Base-by-base conservation (phyloP, 2,329 filamentous ascomycete species). In the Colletotrichum tofieldiae region DNA sequence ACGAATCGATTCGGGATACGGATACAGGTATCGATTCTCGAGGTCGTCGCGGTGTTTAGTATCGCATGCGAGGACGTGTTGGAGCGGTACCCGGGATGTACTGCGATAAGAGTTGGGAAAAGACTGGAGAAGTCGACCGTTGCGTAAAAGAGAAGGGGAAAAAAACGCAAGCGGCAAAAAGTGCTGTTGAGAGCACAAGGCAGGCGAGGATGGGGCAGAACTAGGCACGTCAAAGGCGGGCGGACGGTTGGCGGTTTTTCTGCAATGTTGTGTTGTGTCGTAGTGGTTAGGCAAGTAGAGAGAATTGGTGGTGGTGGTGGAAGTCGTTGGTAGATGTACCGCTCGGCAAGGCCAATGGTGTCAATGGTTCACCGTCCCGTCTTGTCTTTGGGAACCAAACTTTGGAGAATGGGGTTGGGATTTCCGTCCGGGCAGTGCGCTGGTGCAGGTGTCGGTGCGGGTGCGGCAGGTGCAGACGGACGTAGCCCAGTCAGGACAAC, bases 41-140 rank as follows among this genome's bases (percentile, higher is more conserved):
- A 49, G 51, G 18, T 37, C 51, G 67, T 71, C 61, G 55, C 56
- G 49, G 29, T 66, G 67, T 43, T 71, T 41, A 58, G 41, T 56
- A 59, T 56, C 67, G 56, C 37, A 72, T 71, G 55, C 45, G 69
- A 68, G 58, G 43, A 23, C 45, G 61, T 54, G 43, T 63, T 68
- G 60, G 54, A 71, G 67, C 61, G 29, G 60, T 71, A 66, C 49
- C 56, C 55, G 41, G 32, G 49, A 55, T 55, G 59, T 61, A 70
- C 37, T 32, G 23, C 58, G 67, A 73, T 62, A 54, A 51, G 55
- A 61, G 62, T 37, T 64, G 62, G 55, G 8, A 29, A 52, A 61
- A 62, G 67, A 73, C 60, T 71, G 55, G 49, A 58, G 67, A 49
- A 52, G 61, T 66, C 56, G 55, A 45, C 70, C 66, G 70, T 72